A percentile compares a stretch with the other conserved stretches of the same genome.
Evolutionary conservation across 352 stramenopile genomes (phyloP).

Genomic region (Globisporangium alternatum): DNA sequence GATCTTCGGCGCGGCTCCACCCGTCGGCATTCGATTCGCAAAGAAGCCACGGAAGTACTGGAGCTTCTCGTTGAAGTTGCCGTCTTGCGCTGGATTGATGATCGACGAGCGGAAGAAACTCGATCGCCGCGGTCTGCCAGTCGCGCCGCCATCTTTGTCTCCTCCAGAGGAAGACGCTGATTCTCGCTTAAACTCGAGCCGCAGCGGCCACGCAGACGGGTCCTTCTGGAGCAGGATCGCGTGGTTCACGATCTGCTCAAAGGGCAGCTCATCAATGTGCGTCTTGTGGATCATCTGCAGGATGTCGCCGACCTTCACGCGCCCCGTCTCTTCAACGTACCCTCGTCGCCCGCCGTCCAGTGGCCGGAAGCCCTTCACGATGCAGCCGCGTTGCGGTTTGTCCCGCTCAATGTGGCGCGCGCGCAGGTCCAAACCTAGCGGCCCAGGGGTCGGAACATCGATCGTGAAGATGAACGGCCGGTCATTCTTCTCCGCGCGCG

Average conservation of each 20-base stretch:
- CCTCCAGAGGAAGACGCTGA: slow-evolving; percentile 21
- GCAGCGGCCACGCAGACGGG: slow-evolving; percentile 59
- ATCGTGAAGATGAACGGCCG: slow-evolving; percentile 67
- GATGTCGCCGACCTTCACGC: slow-evolving; percentile 77
- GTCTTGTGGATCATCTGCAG: slow-evolving; percentile 78
- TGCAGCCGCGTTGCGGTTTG: slow-evolving; percentile 66
- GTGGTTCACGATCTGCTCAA: slow-evolving; percentile 81
- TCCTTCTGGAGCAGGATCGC: slow-evolving; percentile 74
- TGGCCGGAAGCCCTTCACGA: slow-evolving; percentile 79
- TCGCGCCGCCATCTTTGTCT: slow-evolving; percentile 23
- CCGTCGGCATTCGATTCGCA: slow-evolving; percentile 73
- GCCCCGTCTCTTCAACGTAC: slow-evolving; percentile 72
- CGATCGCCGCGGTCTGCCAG: slow-evolving; percentile 46
- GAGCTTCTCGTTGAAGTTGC: slow-evolving; percentile 84
- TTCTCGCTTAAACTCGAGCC: slow-evolving; percentile 76
- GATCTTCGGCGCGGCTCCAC: slow-evolving; percentile 56
- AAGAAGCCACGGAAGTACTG: slow-evolving; percentile 87
- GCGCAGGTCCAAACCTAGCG: slow-evolving; percentile 69
- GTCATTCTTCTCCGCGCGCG: slow-evolving; percentile 36
- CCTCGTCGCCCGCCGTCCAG: slow-evolving; percentile 43
- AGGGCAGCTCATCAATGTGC: slow-evolving; percentile 76
- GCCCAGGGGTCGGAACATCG: slow-evolving; percentile 64
- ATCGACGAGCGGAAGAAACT: slow-evolving; percentile 77
- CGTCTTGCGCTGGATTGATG: slow-evolving; percentile 64
- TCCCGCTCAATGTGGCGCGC: slow-evolving; percentile 72